Base-by-base conservation (phyloP, 352 stramenopile species). In the Salisapilia sapeloensis region DNA sequence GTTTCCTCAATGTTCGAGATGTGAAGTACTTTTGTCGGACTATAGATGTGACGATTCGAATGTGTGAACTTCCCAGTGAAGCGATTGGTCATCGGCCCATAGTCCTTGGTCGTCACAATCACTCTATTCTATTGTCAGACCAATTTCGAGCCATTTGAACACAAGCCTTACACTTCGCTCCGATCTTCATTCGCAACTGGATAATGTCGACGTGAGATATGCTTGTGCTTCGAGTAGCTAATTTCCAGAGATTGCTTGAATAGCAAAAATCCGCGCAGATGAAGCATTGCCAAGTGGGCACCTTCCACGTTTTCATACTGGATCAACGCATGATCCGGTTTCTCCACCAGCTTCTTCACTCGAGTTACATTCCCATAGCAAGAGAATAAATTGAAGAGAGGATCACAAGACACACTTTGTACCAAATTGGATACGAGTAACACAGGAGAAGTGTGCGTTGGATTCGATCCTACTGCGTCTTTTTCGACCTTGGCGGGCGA, bases 381-480 rank as follows among this genome's bases (percentile, higher is more conserved):
- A 13, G 63, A 79, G 19, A 79, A 79, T 11, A 79, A 37, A 31
- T 79, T 72, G 56, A 79, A 79, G 2, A 79, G 27, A 15, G 71
- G 46, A 31, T 79, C 60, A 40, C 63, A 79, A 12, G 60, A 59
- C 34, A 74, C 47, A 18, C 42, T 51, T 19, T 71, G 52, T 19
- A 50, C 50, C 10, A 78, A 33, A 27, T 71, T 78, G 47, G 53
- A 70, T 14, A 69, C 59, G 6, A 75, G 50, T 25, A 78, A 45
- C 17, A 78, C 62, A 2, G 59, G 57, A 15, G 62, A 74, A 12
- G 51, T 38, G 4, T n/a, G n/a, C n/a, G n/a, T n/a, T n/a, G n/a
- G n/a, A 39, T 14, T 13, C 14, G 3, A 11, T 46, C 25, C n/a
- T 20, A 26, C n/a, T 32, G 42, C 17, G 5, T 17, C 17, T 40